phyloP scores from a whole-genome alignment of 176 grass and related monocot species.

The maize (Zea mays) region Zm-B73-REFERENCE-NAM-5.0 NC_050097.1:5216501-5217000 shows the following conservation, averaged over 20 bases:
- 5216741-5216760: constrained; percentile 89
- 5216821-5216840: constrained; percentile 99
- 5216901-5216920: constrained; percentile 99
- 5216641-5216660: too few species aligned
- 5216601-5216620: too few species aligned
- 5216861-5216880: constrained; percentile 99
- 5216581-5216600: too few species aligned
- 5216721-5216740: constrained; percentile 41
- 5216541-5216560: too few species aligned
- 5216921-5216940: constrained; percentile 87
- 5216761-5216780: constrained; percentile 77
- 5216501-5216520: too few species aligned
- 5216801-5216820: constrained; percentile 97
- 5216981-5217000: constrained; percentile 35
- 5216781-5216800: constrained; percentile 87
- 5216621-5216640: too few species aligned
- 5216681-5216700: constrained; percentile 36
- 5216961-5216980: constrained; percentile 46
- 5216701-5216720: constrained; percentile 38
- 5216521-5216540: too few species aligned
- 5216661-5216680: constrained; percentile 33
- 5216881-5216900: constrained; percentile 99
- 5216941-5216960: constrained; percentile 49
- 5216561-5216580: too few species aligned
- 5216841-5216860: constrained; percentile 96